These are phyloP conservation scores for Antrodiella citrinella DNA, from an alignment of 768 basidiomycete species.

Conservation along the genomic window DNA sequence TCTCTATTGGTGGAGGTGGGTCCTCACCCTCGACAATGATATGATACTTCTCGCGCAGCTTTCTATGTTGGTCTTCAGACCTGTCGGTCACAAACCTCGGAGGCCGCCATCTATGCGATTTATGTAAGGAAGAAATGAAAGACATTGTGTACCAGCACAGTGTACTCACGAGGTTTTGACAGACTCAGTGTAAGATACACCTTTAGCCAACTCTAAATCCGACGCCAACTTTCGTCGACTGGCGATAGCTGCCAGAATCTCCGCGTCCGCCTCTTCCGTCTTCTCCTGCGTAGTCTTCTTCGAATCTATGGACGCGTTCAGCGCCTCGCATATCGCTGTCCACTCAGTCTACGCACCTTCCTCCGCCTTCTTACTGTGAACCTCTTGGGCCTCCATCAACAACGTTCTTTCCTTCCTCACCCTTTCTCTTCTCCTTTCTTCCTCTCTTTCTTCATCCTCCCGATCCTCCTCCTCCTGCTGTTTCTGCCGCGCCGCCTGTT, in stretches of 20 bases:
- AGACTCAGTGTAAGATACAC: constrained; percentile 84
- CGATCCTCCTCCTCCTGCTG: constrained; percentile 54
- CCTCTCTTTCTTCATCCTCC: constrained; percentile 72
- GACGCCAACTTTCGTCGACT: constrained; percentile 87
- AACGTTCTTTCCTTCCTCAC: constrained; percentile 81
- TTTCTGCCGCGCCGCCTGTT: constrained; percentile 37
- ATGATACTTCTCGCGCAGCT: constrained; percentile 83
- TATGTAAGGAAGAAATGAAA: constrained; percentile 5
- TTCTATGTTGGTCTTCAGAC: constrained; percentile 58
- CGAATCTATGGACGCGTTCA: constrained; percentile 67
- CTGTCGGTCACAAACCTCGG: constrained; percentile 76
- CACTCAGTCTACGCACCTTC: constrained; percentile 55
- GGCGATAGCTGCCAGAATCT: constrained; percentile 87
- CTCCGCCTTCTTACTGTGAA: constrained; percentile 72
- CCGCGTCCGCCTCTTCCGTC: constrained; percentile 81
- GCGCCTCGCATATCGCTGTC: not conserved
- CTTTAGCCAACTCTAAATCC: constrained; percentile 87
- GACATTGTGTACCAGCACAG: not conserved
- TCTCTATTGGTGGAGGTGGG: constrained; percentile 87
- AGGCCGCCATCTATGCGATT: constrained; percentile 65
- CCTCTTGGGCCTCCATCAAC: constrained; percentile 91
- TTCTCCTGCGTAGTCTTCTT: constrained; percentile 84
- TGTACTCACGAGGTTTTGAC: constrained; percentile 66
- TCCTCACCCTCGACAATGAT: constrained; percentile 93
- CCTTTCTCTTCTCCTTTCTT: constrained; percentile 66